Conservation (phyloP, 2,329 filamentous ascomycete species). For the Cyphellophora europaea region DNA sequence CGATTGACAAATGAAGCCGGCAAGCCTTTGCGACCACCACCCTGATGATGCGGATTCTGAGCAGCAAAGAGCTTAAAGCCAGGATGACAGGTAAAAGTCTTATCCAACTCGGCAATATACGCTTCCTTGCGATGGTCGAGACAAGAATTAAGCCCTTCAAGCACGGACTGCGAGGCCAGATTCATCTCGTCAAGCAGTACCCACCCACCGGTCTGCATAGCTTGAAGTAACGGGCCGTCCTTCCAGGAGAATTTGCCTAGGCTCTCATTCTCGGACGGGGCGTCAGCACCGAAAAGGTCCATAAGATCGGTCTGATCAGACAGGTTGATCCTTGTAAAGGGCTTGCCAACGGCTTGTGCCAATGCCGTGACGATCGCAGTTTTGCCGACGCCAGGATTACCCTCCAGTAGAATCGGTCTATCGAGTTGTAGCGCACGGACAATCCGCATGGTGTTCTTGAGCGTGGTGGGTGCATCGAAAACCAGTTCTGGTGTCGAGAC, state of each 20-base stretch:
- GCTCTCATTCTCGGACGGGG: slow-evolving; percentile 84
- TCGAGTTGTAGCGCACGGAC: slow-evolving; percentile 77
- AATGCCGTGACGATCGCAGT: slow-evolving; percentile 85
- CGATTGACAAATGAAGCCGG: slow-evolving; percentile 96
- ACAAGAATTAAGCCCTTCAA: slow-evolving; percentile 93
- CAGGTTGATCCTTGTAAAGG: slow-evolving; percentile 87
- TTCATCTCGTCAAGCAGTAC: slow-evolving; percentile 99
- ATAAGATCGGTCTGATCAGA: slow-evolving; percentile 97
- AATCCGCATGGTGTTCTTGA: slow-evolving; percentile 81
- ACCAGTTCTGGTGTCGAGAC: slow-evolving; percentile 56
- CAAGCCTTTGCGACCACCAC: slow-evolving; percentile 86
- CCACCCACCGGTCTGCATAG: slow-evolving; percentile 96
- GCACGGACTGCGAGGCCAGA: slow-evolving; percentile 86
- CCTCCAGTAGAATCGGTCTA: slow-evolving; percentile 90
- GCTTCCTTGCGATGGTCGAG: slow-evolving; percentile 93
- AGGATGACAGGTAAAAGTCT: slow-evolving; percentile 81
- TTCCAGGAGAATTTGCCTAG: slow-evolving; percentile 91
- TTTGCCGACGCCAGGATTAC: slow-evolving; percentile 96
- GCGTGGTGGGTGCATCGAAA: slow-evolving; percentile 82
- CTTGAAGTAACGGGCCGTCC: slow-evolving; percentile 87
- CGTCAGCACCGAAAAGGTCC: slow-evolving; percentile 94
- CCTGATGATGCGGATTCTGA: slow-evolving; percentile 96
- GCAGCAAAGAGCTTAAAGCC: slow-evolving; percentile 93
- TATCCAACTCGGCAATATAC: slow-evolving; percentile 89
- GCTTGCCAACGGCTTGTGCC: slow-evolving; percentile 67